These are phyloP conservation scores for Davidsoniella virescens DNA, from an alignment of 2,329 filamentous ascomycete species.

Conservation along the genomic window DNA sequence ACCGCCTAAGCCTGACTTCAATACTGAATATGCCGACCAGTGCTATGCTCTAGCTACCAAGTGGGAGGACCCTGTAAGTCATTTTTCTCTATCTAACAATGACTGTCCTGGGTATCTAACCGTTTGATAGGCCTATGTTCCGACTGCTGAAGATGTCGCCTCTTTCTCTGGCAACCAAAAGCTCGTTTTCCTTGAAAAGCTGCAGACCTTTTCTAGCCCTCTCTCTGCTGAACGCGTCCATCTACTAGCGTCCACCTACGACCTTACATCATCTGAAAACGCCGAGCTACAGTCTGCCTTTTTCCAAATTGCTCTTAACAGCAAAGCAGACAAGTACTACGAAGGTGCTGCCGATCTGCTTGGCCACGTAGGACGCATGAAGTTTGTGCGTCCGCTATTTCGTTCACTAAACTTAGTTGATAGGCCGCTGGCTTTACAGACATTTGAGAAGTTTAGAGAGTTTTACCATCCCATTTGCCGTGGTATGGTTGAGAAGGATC, in stretches of 20 bases:
- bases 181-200: constrained; percentile 72
- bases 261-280: constrained; percentile 58
- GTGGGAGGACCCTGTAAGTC: constrained; percentile 50
- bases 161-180: constrained; percentile 73
- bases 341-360: constrained; percentile 57
- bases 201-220: constrained; percentile 50
- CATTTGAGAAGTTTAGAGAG: constrained; percentile 72
- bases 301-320: constrained; percentile 61
- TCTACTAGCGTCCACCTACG: constrained; percentile 59
- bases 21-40: constrained; percentile 70
- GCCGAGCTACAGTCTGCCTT: constrained; percentile 74
- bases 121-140: constrained; percentile 37
- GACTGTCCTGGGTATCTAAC: neutral
- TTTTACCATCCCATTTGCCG: constrained; percentile 95
- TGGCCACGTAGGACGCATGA: constrained; percentile 81
- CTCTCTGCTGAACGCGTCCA: constrained; percentile 51
- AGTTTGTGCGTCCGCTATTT: constrained; percentile 83
- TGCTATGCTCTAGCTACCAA: constrained; percentile 71
- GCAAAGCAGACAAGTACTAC: constrained; percentile 53
- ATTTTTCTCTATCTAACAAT: constrained; percentile 8
- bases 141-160: constrained; percentile 50
- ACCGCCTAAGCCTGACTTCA: constrained; percentile 79
- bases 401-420: constrained; percentile 60
- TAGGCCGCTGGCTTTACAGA: constrained; percentile 55
- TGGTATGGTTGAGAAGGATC: constrained; percentile 72